phyloP scores from a whole-genome alignment of 2,329 filamentous ascomycete species.

The Chrysoporthe puriensis region DNA sequence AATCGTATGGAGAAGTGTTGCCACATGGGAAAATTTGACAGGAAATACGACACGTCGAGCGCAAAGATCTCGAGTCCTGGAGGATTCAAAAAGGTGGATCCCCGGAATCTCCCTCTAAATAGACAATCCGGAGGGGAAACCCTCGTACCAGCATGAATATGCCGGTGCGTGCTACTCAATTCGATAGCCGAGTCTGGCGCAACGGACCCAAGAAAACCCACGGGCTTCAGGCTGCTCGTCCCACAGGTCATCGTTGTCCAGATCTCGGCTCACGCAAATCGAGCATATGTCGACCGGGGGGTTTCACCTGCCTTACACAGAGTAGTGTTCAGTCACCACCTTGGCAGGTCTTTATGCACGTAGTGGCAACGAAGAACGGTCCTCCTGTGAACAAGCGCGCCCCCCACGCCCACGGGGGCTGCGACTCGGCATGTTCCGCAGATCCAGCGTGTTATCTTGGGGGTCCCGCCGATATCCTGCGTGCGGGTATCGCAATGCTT shows the following conservation, averaged over 20 bases:
- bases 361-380: neutral
- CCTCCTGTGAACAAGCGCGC: neutral
- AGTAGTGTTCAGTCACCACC: neutral
- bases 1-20: neutral
- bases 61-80: neutral
- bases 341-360: slow-evolving; percentile 7
- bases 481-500: neutral
- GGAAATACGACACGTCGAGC: neutral
- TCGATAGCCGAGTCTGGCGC: neutral
- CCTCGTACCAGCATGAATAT: no score
- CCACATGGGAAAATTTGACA: neutral
- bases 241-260: neutral
- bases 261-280: neutral
- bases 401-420: neutral
- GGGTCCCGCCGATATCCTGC: neutral
- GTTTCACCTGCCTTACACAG: slow-evolving; percentile 8
- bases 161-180: neutral
- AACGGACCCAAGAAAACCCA: neutral
- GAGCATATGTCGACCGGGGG: neutral
- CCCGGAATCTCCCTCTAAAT: neutral
- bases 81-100: slow-evolving; percentile 1
- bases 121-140: neutral
- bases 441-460: neutral
- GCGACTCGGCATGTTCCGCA: neutral
- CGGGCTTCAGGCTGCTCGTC: neutral